Conservation (phyloP, 1,284 basidiomycete genomes). For the Fomes fomentarius region DNA sequence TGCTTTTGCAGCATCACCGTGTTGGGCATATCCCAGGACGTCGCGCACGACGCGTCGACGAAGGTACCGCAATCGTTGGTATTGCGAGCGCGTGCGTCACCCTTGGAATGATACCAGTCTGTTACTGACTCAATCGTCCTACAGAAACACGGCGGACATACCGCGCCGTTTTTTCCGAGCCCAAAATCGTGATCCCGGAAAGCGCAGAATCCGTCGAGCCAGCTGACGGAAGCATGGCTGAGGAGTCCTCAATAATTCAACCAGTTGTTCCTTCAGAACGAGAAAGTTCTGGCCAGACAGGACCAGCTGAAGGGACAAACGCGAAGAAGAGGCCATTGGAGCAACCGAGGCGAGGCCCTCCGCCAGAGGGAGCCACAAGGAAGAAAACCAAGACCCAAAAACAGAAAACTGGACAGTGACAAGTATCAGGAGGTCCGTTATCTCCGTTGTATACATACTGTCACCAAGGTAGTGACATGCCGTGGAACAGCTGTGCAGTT, state of each 20-base stretch:
- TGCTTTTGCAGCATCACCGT: constrained; percentile 55
- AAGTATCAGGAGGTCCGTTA: neutral
- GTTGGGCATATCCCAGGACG: constrained; percentile 67
- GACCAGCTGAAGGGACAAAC: neutral
- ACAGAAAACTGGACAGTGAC: neutral
- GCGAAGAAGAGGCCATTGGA: constrained; percentile 26
- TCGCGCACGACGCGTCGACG: constrained; percentile 63
- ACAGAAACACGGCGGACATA: constrained; percentile 62
- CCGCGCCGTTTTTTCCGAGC: constrained; percentile 74
- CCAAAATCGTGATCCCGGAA: constrained; percentile 58
- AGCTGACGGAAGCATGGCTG: neutral
- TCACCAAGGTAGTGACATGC: neutral
- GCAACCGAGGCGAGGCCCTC: neutral
- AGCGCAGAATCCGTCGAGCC: neutral
- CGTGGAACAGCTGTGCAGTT: neutral
- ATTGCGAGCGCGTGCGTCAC: constrained; percentile 73
- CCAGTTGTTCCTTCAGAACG: neutral
- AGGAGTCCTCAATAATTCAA: neutral
- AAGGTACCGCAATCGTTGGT: constrained; percentile 67
- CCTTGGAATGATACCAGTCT: neutral
- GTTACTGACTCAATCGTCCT: neutral
- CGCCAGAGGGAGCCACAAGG: constrained; percentile 9
- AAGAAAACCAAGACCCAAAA: constrained; percentile 13
- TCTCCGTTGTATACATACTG: neutral
- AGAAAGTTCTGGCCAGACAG: neutral